Conservation (phyloP, 1,284 basidiomycete genomes). For the Golubevia sp. region DNA sequence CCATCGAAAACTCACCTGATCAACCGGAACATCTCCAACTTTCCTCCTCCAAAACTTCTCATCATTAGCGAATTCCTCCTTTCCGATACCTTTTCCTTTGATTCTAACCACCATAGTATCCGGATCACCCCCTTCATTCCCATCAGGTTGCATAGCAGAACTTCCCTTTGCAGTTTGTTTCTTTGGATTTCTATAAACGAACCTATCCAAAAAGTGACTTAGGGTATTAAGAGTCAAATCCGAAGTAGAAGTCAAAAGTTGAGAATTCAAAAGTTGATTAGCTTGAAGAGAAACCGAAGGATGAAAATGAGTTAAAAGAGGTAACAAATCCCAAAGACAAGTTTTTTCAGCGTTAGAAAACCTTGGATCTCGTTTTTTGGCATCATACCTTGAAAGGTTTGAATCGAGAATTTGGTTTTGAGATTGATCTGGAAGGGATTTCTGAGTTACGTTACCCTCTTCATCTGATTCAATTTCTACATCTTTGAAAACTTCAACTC, state of each 20-base stretch:
- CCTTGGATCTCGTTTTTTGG: slow-evolving; percentile 86
- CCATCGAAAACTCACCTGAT: slow-evolving; percentile 70
- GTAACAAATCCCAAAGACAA: slow-evolving; percentile 76
- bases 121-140: slow-evolving; percentile 66
- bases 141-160: slow-evolving; percentile 88
- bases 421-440: neutral
- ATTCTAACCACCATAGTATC: slow-evolving; percentile 72
- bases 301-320: slow-evolving; percentile 77
- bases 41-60: slow-evolving; percentile 77
- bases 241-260: slow-evolving; percentile 74
- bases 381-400: slow-evolving; percentile 74
- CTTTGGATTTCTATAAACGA: slow-evolving; percentile 96
- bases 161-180: slow-evolving; percentile 75
- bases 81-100: slow-evolving; percentile 68
- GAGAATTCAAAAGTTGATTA: slow-evolving; percentile 74
- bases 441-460: no score
- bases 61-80: slow-evolving; percentile 72
- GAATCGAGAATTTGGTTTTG: neutral
- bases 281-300: slow-evolving; percentile 87
- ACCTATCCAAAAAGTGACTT: slow-evolving; percentile 84
- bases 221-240: slow-evolving; percentile 92
- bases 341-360: slow-evolving; percentile 80
- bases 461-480: neutral
- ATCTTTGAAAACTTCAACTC: neutral
- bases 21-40: slow-evolving; percentile 78